Conservation (phyloP, 108 stramenopile species). For the Chaetoceros tenuissimus region DNA sequence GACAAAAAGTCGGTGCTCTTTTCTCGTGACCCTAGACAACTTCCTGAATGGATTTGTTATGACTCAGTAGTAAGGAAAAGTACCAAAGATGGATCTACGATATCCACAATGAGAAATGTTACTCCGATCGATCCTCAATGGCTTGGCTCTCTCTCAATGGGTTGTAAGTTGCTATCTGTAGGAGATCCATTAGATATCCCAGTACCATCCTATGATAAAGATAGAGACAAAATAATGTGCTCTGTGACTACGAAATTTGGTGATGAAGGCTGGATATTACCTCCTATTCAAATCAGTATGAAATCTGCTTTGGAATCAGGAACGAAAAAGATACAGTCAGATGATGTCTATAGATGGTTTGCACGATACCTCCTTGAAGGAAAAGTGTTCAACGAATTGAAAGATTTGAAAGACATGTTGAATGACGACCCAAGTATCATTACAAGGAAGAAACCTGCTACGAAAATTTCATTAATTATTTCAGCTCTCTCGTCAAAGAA, state of each 20-base stretch:
- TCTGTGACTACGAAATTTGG: slow-evolving; percentile 73
- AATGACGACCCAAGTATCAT: slow-evolving; percentile 70
- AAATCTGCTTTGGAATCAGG: slow-evolving; percentile 29
- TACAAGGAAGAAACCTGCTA: slow-evolving; percentile 46
- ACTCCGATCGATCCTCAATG: slow-evolving; percentile 72
- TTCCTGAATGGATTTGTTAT: slow-evolving; percentile 78
- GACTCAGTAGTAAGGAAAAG: slow-evolving; percentile 59
- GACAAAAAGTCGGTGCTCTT: slow-evolving; percentile 60
- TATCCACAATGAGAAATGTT: slow-evolving; percentile 69
- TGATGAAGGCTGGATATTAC: slow-evolving; percentile 61
- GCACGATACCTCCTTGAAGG: slow-evolving; percentile 75
- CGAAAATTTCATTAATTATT: slow-evolving; percentile 58
- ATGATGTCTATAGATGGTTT: slow-evolving; percentile 82
- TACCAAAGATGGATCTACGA: slow-evolving; percentile 52
- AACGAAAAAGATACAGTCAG: slow-evolving; percentile 32
- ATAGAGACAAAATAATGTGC: slow-evolving; percentile 68
- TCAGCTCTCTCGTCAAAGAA: slow-evolving; percentile 48
- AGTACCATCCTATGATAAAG: slow-evolving; percentile 51
- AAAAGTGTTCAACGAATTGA: slow-evolving; percentile 59
- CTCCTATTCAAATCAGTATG: slow-evolving; percentile 63
- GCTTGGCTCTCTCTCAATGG: slow-evolving; percentile 60
- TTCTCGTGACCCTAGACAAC: slow-evolving; percentile 39
- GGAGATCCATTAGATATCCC: slow-evolving; percentile 58
- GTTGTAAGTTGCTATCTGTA: slow-evolving; percentile 45
- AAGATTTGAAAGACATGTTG: slow-evolving; percentile 25